Conservation (phyloP, 2,329 filamentous ascomycete genomes). For the Dryadomyces quercus-mongolicae region DNA sequence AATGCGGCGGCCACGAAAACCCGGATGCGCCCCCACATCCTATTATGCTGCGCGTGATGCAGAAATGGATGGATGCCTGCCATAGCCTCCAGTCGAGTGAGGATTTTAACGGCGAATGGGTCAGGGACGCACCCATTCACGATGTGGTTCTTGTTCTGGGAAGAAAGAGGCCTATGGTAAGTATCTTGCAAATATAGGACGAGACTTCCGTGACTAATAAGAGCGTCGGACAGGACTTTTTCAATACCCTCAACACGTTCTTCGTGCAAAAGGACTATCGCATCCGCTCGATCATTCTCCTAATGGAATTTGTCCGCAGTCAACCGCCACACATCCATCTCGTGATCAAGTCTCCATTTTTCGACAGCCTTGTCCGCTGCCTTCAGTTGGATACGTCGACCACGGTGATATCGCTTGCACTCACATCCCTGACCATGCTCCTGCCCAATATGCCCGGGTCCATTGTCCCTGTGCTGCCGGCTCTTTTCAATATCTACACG, state of each 20-base stretch:
- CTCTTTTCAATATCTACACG: conserved; percentile 72
- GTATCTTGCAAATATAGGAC: background rate
- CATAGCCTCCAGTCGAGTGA: conserved; percentile 21
- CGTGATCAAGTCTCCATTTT: conserved; percentile 58
- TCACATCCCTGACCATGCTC: conserved; percentile 70
- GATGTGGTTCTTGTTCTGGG: conserved; percentile 48
- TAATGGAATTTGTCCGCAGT: conserved; percentile 61
- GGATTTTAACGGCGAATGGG: conserved; percentile 24
- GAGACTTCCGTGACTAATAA: background rate
- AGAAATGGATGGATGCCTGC: conserved; percentile 42
- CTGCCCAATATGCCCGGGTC: conserved; percentile 69
- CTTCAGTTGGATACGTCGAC: conserved; percentile 69
- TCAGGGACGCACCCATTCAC: conserved; percentile 37
- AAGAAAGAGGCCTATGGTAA: conserved; percentile 51
- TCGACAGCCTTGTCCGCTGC: conserved; percentile 59
- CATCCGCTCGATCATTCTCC: conserved; percentile 49
- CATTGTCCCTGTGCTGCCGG: conserved; percentile 54
- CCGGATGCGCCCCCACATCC: conserved; percentile 24
- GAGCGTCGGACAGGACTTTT: conserved; percentile 39
- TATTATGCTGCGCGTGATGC: conserved; percentile 44
- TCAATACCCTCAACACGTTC: conserved; percentile 51
- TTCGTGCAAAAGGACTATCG: conserved; percentile 54
- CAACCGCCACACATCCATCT: conserved; percentile 71
- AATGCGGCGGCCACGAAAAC: conserved; percentile 23
- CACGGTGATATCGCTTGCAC: conserved; percentile 59